These are phyloP conservation scores for Eimeria praecox DNA, from an alignment of 169 alveolate species.

Conservation along the genomic window DNA sequence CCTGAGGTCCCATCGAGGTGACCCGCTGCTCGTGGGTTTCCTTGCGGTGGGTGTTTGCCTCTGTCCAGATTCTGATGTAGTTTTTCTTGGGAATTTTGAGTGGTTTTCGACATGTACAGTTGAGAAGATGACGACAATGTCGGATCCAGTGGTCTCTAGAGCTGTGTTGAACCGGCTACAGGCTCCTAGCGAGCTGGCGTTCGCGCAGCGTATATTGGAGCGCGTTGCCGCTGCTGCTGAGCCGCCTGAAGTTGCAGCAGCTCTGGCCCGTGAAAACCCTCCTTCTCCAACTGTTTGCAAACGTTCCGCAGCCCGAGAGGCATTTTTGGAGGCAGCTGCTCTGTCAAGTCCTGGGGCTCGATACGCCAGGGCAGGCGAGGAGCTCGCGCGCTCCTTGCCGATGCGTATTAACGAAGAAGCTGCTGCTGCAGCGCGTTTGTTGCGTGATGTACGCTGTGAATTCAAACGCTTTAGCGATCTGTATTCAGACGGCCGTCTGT, in stretches of 20 bases:
- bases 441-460: constrained; percentile 49
- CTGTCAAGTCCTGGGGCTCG: constrained; percentile 52
- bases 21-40: not conserved
- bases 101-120: not conserved
- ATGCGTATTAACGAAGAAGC: constrained; percentile 5
- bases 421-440: constrained; percentile 18
- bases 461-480: constrained; percentile 44
- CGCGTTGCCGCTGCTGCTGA: constrained; percentile 66
- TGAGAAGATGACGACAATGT: not conserved
- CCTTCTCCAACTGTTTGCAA: not conserved
- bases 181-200: constrained; percentile 63
- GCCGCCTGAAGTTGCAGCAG: constrained; percentile 46
- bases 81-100: not conserved
- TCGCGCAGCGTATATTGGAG: constrained; percentile 54
- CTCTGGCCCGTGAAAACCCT: not conserved
- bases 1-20: not conserved
- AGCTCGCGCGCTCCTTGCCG: constrained; percentile 22
- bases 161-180: constrained; percentile 61
- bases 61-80: not conserved
- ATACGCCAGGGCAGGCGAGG: constrained; percentile 8
- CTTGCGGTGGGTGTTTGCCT: not conserved
- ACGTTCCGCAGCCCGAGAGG: constrained; percentile 15
- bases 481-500: constrained; percentile 26
- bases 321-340: constrained; percentile 28
- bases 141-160: constrained; percentile 44